Conservation (phyloP, 192 early-diverging fungal genomes). For the Coemansia sp. region DNA sequence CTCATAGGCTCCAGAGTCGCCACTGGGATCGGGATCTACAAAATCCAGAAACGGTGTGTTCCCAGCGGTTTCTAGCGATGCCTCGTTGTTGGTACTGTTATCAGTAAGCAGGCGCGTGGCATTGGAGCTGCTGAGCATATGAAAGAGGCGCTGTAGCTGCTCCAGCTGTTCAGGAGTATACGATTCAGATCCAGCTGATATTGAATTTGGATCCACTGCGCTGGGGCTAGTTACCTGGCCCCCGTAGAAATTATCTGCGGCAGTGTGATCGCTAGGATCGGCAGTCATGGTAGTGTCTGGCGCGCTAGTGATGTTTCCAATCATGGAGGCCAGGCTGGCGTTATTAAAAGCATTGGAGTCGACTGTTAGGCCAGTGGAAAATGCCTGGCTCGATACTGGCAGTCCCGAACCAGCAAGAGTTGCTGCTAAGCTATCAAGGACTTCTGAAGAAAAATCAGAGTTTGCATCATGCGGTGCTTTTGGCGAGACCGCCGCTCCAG, state of each 20-base stretch:
- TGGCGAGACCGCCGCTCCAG: neutral
- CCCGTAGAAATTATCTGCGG: neutral
- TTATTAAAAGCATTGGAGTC: neutral
- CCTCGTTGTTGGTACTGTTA: neutral
- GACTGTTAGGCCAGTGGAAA: neutral
- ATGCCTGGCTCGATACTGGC: neutral
- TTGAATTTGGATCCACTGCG: conserved; percentile 5
- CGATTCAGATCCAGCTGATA: conserved; percentile 11
- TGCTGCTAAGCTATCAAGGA: conserved; percentile 2
- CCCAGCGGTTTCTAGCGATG: neutral
- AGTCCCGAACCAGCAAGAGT: conserved; percentile 2
- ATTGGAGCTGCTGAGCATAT: conserved; percentile 11
- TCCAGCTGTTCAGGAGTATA: conserved; percentile 36
- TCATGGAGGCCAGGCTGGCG: neutral
- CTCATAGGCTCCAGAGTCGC: conserved; percentile 5
- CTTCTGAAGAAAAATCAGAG: neutral
- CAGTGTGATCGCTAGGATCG: neutral
- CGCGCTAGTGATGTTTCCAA: neutral
- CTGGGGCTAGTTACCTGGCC: neutral
- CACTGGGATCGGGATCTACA: conserved; percentile 33
- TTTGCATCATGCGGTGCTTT: neutral
- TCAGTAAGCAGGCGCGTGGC: conserved; percentile 26
- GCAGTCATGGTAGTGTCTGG: neutral
- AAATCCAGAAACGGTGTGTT: conserved; percentile 43
- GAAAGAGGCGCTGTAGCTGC: conserved; percentile 19